phyloP scores from a whole-genome alignment of 352 stramenopile species.

The Phytophthora pistaciae region DNA sequence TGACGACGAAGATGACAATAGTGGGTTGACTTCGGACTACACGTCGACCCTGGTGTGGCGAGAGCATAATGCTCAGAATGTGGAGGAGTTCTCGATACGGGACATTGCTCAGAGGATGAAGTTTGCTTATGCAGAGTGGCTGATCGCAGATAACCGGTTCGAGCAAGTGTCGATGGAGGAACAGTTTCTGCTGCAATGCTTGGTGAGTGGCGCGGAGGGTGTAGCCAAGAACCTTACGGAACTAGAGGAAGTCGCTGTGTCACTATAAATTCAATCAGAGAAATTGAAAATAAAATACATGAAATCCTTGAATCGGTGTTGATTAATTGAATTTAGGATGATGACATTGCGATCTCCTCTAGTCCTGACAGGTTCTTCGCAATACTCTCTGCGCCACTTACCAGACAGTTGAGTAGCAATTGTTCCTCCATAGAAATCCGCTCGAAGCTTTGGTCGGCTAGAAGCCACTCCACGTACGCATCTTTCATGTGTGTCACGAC shows the following conservation, averaged over 20 bases:
- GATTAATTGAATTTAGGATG: neutral
- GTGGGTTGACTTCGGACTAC: neutral
- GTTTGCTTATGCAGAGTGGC: neutral
- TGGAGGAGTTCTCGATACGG: neutral
- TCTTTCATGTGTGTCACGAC: slow-evolving; percentile 41
- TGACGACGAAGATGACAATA: neutral
- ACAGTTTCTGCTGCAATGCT: neutral
- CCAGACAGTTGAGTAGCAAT: slow-evolving; percentile 42
- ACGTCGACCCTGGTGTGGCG: neutral
- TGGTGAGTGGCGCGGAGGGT: neutral
- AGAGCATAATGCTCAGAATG: neutral
- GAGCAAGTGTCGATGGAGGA: slow-evolving; percentile 1
- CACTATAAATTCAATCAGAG: neutral
- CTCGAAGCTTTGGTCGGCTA: slow-evolving; percentile 40
- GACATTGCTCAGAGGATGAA: neutral
- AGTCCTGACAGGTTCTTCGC: slow-evolving; percentile 58
- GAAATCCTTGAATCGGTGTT: neutral
- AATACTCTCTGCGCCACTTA: slow-evolving; percentile 56
- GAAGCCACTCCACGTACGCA: slow-evolving; percentile 40
- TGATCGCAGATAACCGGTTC: neutral
- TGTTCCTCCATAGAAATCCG: slow-evolving; percentile 49
- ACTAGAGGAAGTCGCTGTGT: neutral
- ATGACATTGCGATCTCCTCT: slow-evolving; percentile 69
- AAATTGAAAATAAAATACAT: neutral
- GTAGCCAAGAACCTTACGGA: neutral